Evolutionary conservation across 192 early-diverging fungal genomes (phyloP).

Genomic region (Backusella macrospora): DNA sequence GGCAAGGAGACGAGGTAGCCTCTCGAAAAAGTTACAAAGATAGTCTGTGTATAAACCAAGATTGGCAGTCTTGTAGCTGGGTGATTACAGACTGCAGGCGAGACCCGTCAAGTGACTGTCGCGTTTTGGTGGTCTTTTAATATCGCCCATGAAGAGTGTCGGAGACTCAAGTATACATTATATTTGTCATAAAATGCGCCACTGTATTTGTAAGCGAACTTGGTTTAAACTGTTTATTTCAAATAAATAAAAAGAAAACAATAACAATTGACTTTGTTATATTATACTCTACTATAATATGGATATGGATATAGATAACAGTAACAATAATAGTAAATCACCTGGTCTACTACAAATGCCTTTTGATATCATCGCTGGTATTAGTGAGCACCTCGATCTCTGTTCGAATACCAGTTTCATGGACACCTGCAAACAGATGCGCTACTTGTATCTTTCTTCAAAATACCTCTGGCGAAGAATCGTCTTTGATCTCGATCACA

Average conservation of each 20-base stretch:
- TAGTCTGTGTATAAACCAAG: no score
- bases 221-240: no score
- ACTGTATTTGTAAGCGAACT: not conserved
- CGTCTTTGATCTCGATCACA: constrained; percentile 39
- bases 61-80: no score
- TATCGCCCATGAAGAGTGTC: no score
- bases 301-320: not conserved
- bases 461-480: constrained; percentile 45
- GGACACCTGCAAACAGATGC: constrained; percentile 48
- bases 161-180: no score
- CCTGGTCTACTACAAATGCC: constrained; percentile 31
- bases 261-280: not conserved
- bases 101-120: no score
- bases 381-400: constrained; percentile 48
- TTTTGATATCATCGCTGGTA: constrained; percentile 42
- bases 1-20: no score
- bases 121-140: no score
- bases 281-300: no score
- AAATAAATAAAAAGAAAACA: not conserved
- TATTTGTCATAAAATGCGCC: constrained; percentile 6
- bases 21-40: no score
- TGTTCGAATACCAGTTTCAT: constrained; percentile 45
- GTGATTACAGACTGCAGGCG: no score
- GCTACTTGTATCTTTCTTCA: constrained; percentile 46
- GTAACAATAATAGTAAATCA: not conserved